Conservation (phyloP, 352 stramenopile species). For the Phytophthora idaei region DNA sequence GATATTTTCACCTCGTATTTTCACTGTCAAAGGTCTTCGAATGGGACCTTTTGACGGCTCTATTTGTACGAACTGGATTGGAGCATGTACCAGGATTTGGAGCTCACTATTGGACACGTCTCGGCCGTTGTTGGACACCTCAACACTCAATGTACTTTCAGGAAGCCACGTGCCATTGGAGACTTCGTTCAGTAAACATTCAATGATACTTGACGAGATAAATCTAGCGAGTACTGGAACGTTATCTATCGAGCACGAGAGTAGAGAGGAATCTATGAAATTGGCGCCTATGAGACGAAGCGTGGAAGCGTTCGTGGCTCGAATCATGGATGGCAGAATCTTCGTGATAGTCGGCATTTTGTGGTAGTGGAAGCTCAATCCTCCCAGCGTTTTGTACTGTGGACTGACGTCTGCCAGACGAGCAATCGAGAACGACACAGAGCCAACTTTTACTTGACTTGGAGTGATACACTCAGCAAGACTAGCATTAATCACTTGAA, state of each 20-base stretch:
- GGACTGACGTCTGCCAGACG: slow-evolving; percentile 9
- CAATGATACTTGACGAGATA: slow-evolving; percentile 30
- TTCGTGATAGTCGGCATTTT: slow-evolving; percentile 19
- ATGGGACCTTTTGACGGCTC: slow-evolving; percentile 30
- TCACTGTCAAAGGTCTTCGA: slow-evolving; percentile 21
- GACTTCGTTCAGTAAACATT: slow-evolving; percentile 34
- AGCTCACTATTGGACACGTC: slow-evolving; percentile 90
- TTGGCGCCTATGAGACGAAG: slow-evolving; percentile 30
- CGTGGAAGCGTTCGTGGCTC: slow-evolving; percentile 5
- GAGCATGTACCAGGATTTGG: slow-evolving; percentile 54
- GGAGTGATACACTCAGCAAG: slow-evolving; percentile 35
- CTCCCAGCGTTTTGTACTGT: background rate
- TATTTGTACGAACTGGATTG: slow-evolving; percentile 27
- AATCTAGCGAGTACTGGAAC: slow-evolving; percentile 31
- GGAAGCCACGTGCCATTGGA: slow-evolving; percentile 7
- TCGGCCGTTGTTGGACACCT: slow-evolving; percentile 92
- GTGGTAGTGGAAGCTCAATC: slow-evolving; percentile 27
- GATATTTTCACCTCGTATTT: slow-evolving; percentile 34
- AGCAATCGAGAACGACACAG: slow-evolving; percentile 31
- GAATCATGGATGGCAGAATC: slow-evolving; percentile 27
- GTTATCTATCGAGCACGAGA: slow-evolving; percentile 44
- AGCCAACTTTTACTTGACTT: slow-evolving; percentile 4
- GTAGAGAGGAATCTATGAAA: slow-evolving; percentile 48
- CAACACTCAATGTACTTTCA: slow-evolving; percentile 48
- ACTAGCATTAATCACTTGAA: slow-evolving; percentile 28